Percentiles rank a stretch among this genome's conserved stretches.
Evolutionary conservation across 345 rosid species (phyloP).

Genomic region (Ceriops tagal): DNA sequence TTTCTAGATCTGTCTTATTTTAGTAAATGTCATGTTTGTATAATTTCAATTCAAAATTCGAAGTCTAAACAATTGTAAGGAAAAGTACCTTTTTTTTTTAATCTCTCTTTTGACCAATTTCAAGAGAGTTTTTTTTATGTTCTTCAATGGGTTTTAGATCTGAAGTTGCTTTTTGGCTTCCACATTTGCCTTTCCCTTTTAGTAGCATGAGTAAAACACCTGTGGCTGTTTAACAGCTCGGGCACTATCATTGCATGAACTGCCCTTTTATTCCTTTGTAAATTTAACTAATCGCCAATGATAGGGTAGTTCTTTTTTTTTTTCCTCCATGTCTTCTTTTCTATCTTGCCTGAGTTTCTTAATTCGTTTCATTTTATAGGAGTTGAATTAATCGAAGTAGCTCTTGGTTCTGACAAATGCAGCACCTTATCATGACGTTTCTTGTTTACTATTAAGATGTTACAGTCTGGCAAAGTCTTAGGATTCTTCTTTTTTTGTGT

Average conservation of each 20-base stretch:
- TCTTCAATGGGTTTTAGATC: neutral
- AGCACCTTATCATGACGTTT: neutral
- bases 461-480: neutral
- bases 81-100: neutral
- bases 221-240: too few species aligned
- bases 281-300: too few species aligned
- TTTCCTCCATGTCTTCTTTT: too few species aligned
- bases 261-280: too few species aligned
- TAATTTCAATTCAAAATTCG: neutral
- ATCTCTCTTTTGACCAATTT: neutral
- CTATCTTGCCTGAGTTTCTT: too few species aligned
- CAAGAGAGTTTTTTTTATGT: neutral
- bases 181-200: neutral
- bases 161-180: neutral
- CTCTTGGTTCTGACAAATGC: neutral
- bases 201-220: too few species aligned
- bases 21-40: neutral
- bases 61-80: too few species aligned
- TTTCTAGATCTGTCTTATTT: conserved; percentile 7
- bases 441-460: neutral
- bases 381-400: neutral
- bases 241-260: too few species aligned
- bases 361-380: too few species aligned
- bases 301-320: too few species aligned
- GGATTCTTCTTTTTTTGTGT: neutral